phyloP scores from a whole-genome alignment of 352 stramenopile genomes.

The Phytophthora kernoviae region DNA sequence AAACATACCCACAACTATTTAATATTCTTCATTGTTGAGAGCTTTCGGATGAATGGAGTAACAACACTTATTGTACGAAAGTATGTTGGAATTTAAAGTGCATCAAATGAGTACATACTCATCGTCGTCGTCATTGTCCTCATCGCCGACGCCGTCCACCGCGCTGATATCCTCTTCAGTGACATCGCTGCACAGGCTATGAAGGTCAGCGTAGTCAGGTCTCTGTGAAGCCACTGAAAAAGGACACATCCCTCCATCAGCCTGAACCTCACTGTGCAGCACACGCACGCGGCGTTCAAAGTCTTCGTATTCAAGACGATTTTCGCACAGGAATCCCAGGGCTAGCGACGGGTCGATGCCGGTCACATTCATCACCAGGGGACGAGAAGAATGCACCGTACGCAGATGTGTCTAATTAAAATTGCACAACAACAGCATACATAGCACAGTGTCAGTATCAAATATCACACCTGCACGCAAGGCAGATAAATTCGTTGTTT shows the following conservation, averaged over 20 bases:
- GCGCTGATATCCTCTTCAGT: constrained; percentile 47
- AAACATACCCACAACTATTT: too few species aligned
- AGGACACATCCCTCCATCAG: constrained; percentile 53
- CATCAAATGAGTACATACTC: constrained; percentile 78
- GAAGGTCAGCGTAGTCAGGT: constrained; percentile 65
- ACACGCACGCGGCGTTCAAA: constrained; percentile 56
- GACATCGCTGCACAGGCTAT: constrained; percentile 70
- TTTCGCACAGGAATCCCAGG: constrained; percentile 92
- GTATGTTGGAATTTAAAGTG: too few species aligned
- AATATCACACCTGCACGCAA: too few species aligned
- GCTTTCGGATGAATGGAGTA: too few species aligned
- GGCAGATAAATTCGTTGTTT: not conserved
- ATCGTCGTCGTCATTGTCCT: constrained; percentile 58
- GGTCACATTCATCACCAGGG: constrained; percentile 82
- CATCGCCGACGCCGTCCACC: constrained; percentile 24
- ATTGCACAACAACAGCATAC: not conserved
- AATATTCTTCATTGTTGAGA: too few species aligned
- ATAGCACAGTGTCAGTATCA: not conserved
- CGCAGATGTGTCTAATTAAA: constrained; percentile 55
- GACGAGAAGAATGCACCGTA: constrained; percentile 56
- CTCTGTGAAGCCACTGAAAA: constrained; percentile 65
- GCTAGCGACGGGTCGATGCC: constrained; percentile 94
- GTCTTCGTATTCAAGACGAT: constrained; percentile 71
- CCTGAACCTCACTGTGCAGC: constrained; percentile 48
- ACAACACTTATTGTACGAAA: too few species aligned